Evolutionary conservation across 1,284 basidiomycete species (phyloP).

Genomic region (Cystobasidium sp.): DNA sequence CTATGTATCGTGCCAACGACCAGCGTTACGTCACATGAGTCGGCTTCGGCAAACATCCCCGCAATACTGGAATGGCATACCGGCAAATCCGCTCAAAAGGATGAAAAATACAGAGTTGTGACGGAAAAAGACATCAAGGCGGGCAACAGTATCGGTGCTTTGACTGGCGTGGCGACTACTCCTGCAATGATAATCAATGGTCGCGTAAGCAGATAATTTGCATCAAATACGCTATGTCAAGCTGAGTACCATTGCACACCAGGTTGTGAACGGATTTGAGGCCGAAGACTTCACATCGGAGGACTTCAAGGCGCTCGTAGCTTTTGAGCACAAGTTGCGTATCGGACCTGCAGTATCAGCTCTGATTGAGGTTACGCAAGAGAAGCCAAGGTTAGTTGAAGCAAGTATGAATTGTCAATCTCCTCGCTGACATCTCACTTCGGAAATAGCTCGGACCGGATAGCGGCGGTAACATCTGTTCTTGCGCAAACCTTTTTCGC

Average conservation of each 20-base stretch:
- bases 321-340: constrained; percentile 73
- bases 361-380: constrained; percentile 57
- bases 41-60: background rate
- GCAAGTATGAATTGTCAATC: background rate
- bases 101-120: background rate
- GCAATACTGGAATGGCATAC: background rate
- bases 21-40: background rate
- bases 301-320: constrained; percentile 71
- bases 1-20: background rate
- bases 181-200: constrained; percentile 40
- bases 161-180: background rate
- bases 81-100: background rate
- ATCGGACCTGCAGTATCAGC: constrained; percentile 70
- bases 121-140: background rate
- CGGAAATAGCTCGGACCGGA: background rate
- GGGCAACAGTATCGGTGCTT: background rate
- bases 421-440: background rate
- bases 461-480: constrained; percentile 13
- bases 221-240: background rate
- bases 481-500: constrained; percentile 62
- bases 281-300: constrained; percentile 65
- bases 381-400: background rate
- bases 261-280: constrained; percentile 71
- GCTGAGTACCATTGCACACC: background rate
- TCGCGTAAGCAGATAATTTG: constrained; percentile 23